Conservation (phyloP, 139 green algal species). For the Asterochloris sp. region DNA sequence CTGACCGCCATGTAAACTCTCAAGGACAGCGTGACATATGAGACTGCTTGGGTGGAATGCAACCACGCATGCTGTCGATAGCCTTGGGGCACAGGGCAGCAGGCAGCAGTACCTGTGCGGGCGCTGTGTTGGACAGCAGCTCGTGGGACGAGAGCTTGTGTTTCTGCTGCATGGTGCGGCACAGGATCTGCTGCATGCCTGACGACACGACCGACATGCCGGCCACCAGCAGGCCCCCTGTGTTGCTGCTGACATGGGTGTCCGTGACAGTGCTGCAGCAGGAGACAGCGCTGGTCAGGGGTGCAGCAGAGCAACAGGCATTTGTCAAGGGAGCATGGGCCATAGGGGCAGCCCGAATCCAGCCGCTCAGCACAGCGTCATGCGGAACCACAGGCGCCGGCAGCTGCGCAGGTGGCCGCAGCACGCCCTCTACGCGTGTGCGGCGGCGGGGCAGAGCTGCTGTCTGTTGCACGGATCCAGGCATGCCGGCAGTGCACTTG, state of each 20-base stretch:
- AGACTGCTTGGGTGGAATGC: not conserved
- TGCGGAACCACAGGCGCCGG: too few species aligned
- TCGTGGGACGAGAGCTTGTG: conserved; percentile 74
- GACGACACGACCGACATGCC: conserved; percentile 74
- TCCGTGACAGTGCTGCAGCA: conserved; percentile 76
- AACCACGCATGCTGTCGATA: not conserved
- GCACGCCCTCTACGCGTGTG: too few species aligned
- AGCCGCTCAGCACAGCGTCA: too few species aligned
- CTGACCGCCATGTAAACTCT: not conserved
- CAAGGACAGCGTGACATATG: not conserved
- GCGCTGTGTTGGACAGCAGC: conserved; percentile 82
- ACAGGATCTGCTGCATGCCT: conserved; percentile 92
- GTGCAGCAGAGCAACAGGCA: too few species aligned
- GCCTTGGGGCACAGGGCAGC: not conserved
- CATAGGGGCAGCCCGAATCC: too few species aligned
- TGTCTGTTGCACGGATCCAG: too few species aligned
- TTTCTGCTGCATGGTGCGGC: conserved; percentile 80
- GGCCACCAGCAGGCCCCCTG: conserved; percentile 71
- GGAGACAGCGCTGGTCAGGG: too few species aligned
- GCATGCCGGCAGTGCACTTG: too few species aligned
- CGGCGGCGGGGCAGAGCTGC: too few species aligned
- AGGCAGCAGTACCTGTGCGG: conserved; percentile 53
- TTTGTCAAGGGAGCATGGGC: too few species aligned
- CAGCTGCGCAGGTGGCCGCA: too few species aligned
- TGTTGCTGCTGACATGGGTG: conserved; percentile 46